Percentiles rank a stretch among this genome's conserved stretches.
Evolutionary conservation across 1,139 yeast species (phyloP).

Genomic region (Yamadazyma dushanensis): DNA sequence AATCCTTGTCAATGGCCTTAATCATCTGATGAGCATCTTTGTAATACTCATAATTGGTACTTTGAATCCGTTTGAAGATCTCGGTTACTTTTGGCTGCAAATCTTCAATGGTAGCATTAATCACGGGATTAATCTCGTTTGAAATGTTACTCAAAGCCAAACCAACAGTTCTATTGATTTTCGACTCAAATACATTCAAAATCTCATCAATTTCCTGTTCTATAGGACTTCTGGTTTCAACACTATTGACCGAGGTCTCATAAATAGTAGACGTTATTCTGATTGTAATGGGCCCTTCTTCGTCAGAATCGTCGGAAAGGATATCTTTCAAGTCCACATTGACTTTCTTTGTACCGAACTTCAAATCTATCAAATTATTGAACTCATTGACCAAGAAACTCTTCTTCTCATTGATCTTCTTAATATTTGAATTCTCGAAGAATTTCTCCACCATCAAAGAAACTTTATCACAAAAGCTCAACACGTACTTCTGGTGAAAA

Average conservation of each 20-base stretch:
- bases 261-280: slow-evolving; percentile 32
- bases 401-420: slow-evolving; percentile 19
- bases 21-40: slow-evolving; percentile 47
- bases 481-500: slow-evolving; percentile 1
- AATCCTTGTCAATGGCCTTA: slow-evolving; percentile 49
- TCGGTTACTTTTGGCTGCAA: slow-evolving; percentile 40
- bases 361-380: slow-evolving; percentile 24
- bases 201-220: slow-evolving; percentile 19
- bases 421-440: slow-evolving; percentile 12
- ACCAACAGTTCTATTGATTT: slow-evolving; percentile 41
- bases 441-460: slow-evolving; percentile 9
- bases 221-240: slow-evolving; percentile 17
- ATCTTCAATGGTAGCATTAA: slow-evolving; percentile 30
- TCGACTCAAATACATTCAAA: slow-evolving; percentile 32
- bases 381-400: slow-evolving; percentile 31
- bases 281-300: slow-evolving; percentile 26
- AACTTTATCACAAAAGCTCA: neutral
- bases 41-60: slow-evolving; percentile 44
- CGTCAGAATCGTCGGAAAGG: slow-evolving; percentile 20
- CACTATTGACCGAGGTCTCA: slow-evolving; percentile 15
- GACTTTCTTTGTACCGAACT: slow-evolving; percentile 10
- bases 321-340: slow-evolving; percentile 19
- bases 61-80: slow-evolving; percentile 42
- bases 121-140: slow-evolving; percentile 37
- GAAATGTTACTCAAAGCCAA: slow-evolving; percentile 45